A percentile compares a stretch with the other conserved stretches of the same genome.
These are phyloP conservation scores for Trichophyton equinum DNA, from an alignment of 2,329 filamentous ascomycete genomes.

Conservation along the genomic window DNA sequence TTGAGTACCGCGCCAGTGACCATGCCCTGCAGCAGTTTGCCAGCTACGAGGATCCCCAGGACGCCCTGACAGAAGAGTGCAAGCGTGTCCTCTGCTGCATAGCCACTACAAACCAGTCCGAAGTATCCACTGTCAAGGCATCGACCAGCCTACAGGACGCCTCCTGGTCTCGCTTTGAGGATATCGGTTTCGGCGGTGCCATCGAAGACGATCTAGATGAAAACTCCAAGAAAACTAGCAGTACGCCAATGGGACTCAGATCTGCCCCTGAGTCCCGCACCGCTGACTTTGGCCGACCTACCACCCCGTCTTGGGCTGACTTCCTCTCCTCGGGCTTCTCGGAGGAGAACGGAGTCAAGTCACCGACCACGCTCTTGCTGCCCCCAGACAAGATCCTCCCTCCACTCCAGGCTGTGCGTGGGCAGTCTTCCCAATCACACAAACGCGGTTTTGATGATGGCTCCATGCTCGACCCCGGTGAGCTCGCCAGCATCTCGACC, in stretches of 20 bases:
- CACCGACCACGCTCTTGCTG: slow-evolving; percentile 58
- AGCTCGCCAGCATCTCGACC: slow-evolving; percentile 79
- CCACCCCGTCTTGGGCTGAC: slow-evolving; percentile 95
- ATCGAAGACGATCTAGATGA: slow-evolving; percentile 48
- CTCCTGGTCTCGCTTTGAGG: slow-evolving; percentile 94
- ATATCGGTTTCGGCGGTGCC: slow-evolving; percentile 73
- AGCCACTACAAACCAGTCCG: slow-evolving; percentile 76
- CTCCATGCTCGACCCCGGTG: slow-evolving; percentile 66
- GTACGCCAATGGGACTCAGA: slow-evolving; percentile 29
- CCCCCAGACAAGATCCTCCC: slow-evolving; percentile 86
- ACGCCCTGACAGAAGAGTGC: slow-evolving; percentile 85
- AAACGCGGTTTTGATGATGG: slow-evolving; percentile 58
- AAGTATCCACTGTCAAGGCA: slow-evolving; percentile 55
- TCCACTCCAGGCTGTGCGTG: slow-evolving; percentile 58
- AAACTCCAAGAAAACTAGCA: slow-evolving; percentile 26
- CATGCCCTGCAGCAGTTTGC: slow-evolving; percentile 72
- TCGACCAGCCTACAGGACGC: slow-evolving; percentile 67
- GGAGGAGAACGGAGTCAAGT: slow-evolving; percentile 56
- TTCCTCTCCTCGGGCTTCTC: slow-evolving; percentile 89
- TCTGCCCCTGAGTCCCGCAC: slow-evolving; percentile 54
- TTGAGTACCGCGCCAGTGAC: slow-evolving; percentile 87
- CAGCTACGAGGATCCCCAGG: slow-evolving; percentile 76
- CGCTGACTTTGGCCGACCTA: slow-evolving; percentile 64
- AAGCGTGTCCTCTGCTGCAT: slow-evolving; percentile 80
- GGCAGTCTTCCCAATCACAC: slow-evolving; percentile 79